These are phyloP conservation scores for Garcia nutans DNA, from an alignment of 345 rosid genomes.

Conservation along the genomic window DNA sequence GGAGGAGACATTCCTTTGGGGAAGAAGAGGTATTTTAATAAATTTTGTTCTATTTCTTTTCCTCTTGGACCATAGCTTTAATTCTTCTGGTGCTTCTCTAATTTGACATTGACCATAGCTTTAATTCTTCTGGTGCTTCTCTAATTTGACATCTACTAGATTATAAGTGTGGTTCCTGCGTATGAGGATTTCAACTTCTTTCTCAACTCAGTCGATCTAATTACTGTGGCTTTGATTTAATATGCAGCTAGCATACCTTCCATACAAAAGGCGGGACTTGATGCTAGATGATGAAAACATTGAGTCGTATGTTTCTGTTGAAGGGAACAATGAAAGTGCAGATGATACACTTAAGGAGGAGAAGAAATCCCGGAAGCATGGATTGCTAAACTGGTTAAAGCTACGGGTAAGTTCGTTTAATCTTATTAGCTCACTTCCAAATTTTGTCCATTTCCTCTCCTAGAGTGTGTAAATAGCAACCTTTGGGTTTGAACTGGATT, in stretches of 20 bases:
- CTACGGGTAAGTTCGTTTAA: slow-evolving; percentile 51
- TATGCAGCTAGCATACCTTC: slow-evolving; percentile 92
- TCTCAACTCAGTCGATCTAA: slow-evolving; percentile 23
- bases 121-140: slow-evolving; percentile 10
- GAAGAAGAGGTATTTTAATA: slow-evolving; percentile 86
- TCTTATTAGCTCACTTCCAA: not conserved
- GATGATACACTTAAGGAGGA: slow-evolving; percentile 67
- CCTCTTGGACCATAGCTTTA: slow-evolving; percentile 4
- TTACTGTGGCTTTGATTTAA: slow-evolving; percentile 26
- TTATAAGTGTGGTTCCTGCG: not conserved
- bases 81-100: slow-evolving; percentile 10
- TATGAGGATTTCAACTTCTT: not conserved
- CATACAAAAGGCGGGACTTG: slow-evolving; percentile 90
- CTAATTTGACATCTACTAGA: not conserved
- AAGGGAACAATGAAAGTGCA: slow-evolving; percentile 57
- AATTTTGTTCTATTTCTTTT: slow-evolving; percentile 11
- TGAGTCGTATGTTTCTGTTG: slow-evolving; percentile 71
- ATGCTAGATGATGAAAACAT: slow-evolving; percentile 86
- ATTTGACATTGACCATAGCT: not conserved
- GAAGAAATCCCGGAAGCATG: slow-evolving; percentile 83
- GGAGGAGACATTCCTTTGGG: slow-evolving; percentile 99
- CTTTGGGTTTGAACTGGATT: not conserved
- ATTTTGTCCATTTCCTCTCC: too few species aligned
- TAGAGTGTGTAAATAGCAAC: not conserved
- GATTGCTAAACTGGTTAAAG: slow-evolving; percentile 95